Percentiles rank a stretch among this genome's conserved stretches.
phyloP scores from a whole-genome alignment of 164 flowering plant genomes.

The Vitis riparia region DNA sequence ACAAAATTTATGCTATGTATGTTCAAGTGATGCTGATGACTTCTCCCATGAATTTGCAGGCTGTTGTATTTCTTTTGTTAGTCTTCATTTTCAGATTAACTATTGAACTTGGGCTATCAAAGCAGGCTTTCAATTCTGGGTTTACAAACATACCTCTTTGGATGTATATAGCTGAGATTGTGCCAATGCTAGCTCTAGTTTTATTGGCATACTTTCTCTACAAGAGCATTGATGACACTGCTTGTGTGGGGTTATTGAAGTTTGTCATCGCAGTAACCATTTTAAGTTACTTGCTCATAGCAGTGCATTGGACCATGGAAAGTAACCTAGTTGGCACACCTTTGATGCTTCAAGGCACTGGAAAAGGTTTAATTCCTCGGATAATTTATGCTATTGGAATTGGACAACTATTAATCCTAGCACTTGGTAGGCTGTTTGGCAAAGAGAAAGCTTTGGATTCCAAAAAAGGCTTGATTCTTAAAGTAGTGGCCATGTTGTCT shows the following conservation, averaged over 20 bases:
- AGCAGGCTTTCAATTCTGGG: conserved; percentile 73
- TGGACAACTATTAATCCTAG: conserved; percentile 46
- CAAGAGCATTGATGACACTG: conserved; percentile 28
- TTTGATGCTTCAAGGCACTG: conserved; percentile 28
- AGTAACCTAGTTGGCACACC: conserved; percentile 38
- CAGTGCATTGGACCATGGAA: conserved; percentile 66
- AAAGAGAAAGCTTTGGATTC: conserved; percentile 21
- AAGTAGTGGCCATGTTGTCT: conserved; percentile 61
- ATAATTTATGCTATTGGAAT: conserved; percentile 60
- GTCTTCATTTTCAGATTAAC: conserved; percentile 50
- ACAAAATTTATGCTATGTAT: not conserved
- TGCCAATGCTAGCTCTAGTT: conserved; percentile 55
- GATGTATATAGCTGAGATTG: conserved; percentile 40
- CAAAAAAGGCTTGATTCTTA: conserved; percentile 28
- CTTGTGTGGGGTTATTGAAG: conserved; percentile 29
- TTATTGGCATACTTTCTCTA: conserved; percentile 45
- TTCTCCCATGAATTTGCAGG: conserved; percentile 52
- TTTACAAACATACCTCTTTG: conserved; percentile 41
- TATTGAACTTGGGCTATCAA: conserved; percentile 71
- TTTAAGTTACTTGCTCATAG: conserved; percentile 61
- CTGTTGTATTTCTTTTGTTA: conserved; percentile 53
- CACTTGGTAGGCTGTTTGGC: conserved; percentile 23
- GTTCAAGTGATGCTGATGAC: conserved; percentile 1
- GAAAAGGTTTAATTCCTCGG: conserved; percentile 54
- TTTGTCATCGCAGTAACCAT: conserved; percentile 41